phyloP scores from a whole-genome alignment of 2,329 filamentous ascomycete genomes.

The Macroventuria anomochaeta region DNA sequence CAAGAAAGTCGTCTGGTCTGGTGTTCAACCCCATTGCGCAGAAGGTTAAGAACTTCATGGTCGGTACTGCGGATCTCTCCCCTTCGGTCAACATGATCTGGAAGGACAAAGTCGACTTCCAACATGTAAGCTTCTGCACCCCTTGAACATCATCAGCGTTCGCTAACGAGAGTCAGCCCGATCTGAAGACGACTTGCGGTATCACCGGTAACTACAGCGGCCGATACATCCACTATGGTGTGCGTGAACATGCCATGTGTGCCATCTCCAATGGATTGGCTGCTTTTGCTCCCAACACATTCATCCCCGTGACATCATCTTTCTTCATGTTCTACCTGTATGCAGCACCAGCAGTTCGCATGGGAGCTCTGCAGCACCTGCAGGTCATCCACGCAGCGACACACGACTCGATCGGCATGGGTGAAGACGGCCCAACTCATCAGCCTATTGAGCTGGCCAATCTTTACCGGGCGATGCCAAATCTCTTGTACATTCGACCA shows the following conservation, averaged over 20 bases:
- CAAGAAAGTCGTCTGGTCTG: slow-evolving; percentile 59
- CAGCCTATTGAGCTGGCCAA: slow-evolving; percentile 65
- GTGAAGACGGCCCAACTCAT: slow-evolving; percentile 68
- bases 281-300: slow-evolving; percentile 56
- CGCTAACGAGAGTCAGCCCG: slow-evolving; percentile 33
- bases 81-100: slow-evolving; percentile 61
- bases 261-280: slow-evolving; percentile 61
- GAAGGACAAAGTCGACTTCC: slow-evolving; percentile 59
- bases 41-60: slow-evolving; percentile 91
- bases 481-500: slow-evolving; percentile 66
- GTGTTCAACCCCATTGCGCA: slow-evolving; percentile 67
- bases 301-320: slow-evolving; percentile 57
- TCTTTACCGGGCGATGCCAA: slow-evolving; percentile 68
- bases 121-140: slow-evolving; percentile 51
- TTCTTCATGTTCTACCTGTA: slow-evolving; percentile 72
- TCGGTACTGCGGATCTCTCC: slow-evolving; percentile 67
- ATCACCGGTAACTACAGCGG: slow-evolving; percentile 63
- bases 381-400: slow-evolving; percentile 67
- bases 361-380: slow-evolving; percentile 64
- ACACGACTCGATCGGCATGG: slow-evolving; percentile 62
- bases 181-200: slow-evolving; percentile 50
- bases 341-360: slow-evolving; percentile 65
- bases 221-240: slow-evolving; percentile 56
- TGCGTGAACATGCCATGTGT: slow-evolving; percentile 49
- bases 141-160: background rate